Base-by-base conservation (phyloP, 2,329 filamentous ascomycete species). In the Penicillium aurantiogriseum region DNA sequence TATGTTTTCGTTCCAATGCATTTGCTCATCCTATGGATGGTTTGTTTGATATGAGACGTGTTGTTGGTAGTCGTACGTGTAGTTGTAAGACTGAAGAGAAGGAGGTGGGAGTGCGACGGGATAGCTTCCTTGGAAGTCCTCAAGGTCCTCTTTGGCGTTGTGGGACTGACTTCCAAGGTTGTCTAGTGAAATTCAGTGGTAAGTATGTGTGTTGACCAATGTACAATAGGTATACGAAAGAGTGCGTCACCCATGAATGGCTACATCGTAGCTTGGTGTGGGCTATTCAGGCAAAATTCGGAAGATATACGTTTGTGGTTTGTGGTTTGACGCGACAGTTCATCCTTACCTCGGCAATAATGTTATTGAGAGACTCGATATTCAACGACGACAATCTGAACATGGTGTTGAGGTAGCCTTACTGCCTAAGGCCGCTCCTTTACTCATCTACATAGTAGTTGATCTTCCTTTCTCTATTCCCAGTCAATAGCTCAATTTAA, bases 1-100 rank as follows among this genome's bases (percentile, higher is more conserved):
- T 57, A 59, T 60, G 51, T 63, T 64, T 61, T 48, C 42, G 52
- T 31, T 56, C 51, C 43, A 67, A 67, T 65, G 57, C 62, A 66
- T 67, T 52, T 60, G 45, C 57, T 58, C 48, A 51, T 56, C 55
- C 42, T 56, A 50, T 53, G 29, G 38, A 47, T 36, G 51, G 19
- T 25, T 35, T 58, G 6, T 35, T 11, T 50, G 21, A 29, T 29
- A 33, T 36, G 36, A 33, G 31, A 35, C 3, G 1, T 23, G 19
- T 43, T 13, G n/a, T 13, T 56, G 31, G 10, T 50, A n/a, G 39
- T 29, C 10, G 29, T 11, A 31, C 29, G 19, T 27, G 23, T 27
- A 42, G 35, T 53, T 4, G 39, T 31, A 25, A 13, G 40, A 46
- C 36, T 39, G 10, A n/a, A 31, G 15, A 19, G 17, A 23, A 27